Conservation (phyloP, 179 eudicot species). For the Patellifolia procumbens region DNA sequence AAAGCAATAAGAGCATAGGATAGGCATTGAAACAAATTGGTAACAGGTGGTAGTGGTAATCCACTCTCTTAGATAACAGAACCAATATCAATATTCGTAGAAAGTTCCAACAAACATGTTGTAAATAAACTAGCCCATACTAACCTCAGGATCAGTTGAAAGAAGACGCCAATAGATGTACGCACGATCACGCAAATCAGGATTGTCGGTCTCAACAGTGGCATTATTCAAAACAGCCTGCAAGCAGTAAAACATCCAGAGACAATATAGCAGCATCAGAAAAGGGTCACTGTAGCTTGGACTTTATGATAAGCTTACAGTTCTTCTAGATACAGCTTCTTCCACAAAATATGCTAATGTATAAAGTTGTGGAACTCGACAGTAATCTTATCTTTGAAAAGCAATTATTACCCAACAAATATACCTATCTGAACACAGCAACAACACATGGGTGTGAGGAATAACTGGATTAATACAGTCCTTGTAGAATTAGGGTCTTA, state of each 20-base stretch:
- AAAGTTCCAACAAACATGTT: background rate
- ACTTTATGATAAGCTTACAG: background rate
- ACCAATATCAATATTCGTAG: background rate
- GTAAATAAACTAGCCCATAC: slow-evolving; percentile 12
- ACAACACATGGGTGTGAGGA: background rate
- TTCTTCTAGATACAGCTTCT: background rate
- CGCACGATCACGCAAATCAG: slow-evolving; percentile 98
- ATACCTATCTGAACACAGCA: background rate
- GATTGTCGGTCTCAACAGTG: slow-evolving; percentile 98
- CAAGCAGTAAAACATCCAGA: slow-evolving; percentile 15
- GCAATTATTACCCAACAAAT: background rate
- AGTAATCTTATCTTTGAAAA: background rate
- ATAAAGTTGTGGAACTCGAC: background rate
- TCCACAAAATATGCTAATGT: background rate
- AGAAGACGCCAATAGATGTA: slow-evolving; percentile 99
- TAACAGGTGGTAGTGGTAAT: background rate
- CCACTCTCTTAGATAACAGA: background rate
- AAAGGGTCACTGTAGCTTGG: background rate
- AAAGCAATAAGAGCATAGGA: background rate
- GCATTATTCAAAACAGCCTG: slow-evolving; percentile 98
- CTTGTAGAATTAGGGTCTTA: background rate
- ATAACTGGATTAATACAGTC: background rate
- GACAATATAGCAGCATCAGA: slow-evolving; percentile 18
- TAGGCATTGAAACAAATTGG: background rate
- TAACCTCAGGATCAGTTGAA: slow-evolving; percentile 98